Evolutionary conservation across 1,284 basidiomycete species (phyloP).

Genomic region (Ustilago loliicola): DNA sequence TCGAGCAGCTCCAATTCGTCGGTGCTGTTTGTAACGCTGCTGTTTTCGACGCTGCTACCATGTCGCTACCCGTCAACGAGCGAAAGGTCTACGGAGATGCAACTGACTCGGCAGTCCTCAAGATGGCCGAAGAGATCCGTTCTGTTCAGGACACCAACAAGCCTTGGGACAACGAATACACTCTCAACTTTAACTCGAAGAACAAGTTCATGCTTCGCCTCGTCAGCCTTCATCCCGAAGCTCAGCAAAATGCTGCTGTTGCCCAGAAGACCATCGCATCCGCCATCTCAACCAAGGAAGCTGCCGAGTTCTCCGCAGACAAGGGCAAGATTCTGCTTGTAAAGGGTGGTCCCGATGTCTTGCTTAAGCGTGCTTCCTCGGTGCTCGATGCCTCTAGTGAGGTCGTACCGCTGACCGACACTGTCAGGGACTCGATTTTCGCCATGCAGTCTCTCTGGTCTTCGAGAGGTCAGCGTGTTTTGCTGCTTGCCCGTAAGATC

Average conservation of each 20-base stretch:
- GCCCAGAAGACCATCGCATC: slow-evolving; percentile 3
- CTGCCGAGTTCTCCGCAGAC: slow-evolving; percentile 61
- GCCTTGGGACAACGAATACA: slow-evolving; percentile 71
- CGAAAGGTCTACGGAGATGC: slow-evolving; percentile 76
- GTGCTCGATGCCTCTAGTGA: slow-evolving; percentile 63
- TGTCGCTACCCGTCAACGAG: slow-evolving; percentile 20
- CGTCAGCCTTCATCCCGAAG: slow-evolving; percentile 18
- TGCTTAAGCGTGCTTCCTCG: slow-evolving; percentile 70
- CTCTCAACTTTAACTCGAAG: slow-evolving; percentile 76
- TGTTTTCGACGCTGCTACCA: slow-evolving; percentile 72
- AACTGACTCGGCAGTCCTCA: slow-evolving; percentile 77
- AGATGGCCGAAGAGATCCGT: slow-evolving; percentile 75
- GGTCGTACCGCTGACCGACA: slow-evolving; percentile 30
- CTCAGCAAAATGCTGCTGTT: neutral
- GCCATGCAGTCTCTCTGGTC: slow-evolving; percentile 72
- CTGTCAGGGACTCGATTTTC: slow-evolving; percentile 16
- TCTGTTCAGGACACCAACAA: slow-evolving; percentile 63
- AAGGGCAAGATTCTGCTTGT: slow-evolving; percentile 43
- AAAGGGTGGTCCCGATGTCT: slow-evolving; percentile 63
- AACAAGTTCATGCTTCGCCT: slow-evolving; percentile 78
- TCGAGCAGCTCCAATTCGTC: slow-evolving; percentile 70
- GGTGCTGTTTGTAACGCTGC: slow-evolving; percentile 78
- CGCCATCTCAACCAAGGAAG: slow-evolving; percentile 64
- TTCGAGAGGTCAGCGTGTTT: slow-evolving; percentile 76
- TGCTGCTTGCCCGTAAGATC: slow-evolving; percentile 72